Percentiles rank a stretch among this genome's conserved stretches.
phyloP scores from a whole-genome alignment of 495 filamentous ascomycete genomes.

The Tuber microsphaerosporum region DNA sequence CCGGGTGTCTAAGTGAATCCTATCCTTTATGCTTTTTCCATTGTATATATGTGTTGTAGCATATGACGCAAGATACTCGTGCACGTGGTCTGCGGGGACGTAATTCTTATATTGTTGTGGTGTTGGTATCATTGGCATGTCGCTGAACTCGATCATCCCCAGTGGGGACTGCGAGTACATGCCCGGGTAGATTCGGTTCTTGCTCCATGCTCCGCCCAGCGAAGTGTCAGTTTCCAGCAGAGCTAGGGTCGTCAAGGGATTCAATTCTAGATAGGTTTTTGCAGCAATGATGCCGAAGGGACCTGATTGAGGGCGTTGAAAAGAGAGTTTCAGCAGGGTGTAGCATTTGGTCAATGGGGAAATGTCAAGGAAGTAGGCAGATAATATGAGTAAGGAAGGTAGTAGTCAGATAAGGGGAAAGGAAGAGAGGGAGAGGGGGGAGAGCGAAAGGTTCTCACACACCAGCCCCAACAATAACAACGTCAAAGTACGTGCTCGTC shows the following conservation, averaged over 20 bases:
- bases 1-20: conserved; percentile 50
- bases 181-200: conserved; percentile 58
- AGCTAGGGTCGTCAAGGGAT: conserved; percentile 48
- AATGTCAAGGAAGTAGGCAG: background rate
- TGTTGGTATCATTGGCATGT: conserved; percentile 57
- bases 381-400: background rate
- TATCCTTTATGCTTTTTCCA: conserved; percentile 45
- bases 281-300: conserved; percentile 53
- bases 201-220: conserved; percentile 66
- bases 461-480: conserved; percentile 36
- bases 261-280: conserved; percentile 54
- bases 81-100: conserved; percentile 60
- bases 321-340: background rate
- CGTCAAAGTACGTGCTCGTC: conserved; percentile 26
- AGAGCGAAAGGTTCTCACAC: conserved; percentile 23
- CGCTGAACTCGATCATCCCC: conserved; percentile 48
- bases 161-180: conserved; percentile 44
- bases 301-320: conserved; percentile 15
- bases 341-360: background rate
- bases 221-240: conserved; percentile 53
- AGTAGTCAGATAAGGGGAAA: background rate
- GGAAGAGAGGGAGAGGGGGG: conserved; percentile 5
- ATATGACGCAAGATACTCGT: conserved; percentile 61
- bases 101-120: conserved; percentile 53
- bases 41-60: conserved; percentile 49